Evolutionary conservation across 2,329 filamentous ascomycete species (phyloP).

Genomic region (Aspergillus ibericus): DNA sequence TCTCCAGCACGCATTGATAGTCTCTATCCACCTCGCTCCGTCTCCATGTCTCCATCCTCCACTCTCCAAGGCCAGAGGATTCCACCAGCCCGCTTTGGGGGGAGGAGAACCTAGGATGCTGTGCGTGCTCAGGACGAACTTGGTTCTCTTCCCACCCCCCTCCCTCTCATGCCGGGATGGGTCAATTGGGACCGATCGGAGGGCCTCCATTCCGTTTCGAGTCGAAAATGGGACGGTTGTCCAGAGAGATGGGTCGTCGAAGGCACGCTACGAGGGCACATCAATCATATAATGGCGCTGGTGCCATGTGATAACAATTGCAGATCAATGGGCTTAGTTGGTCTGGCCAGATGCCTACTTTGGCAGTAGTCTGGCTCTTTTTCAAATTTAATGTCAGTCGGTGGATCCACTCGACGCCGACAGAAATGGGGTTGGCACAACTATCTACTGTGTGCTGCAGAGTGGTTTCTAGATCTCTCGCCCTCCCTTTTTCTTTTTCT

Average conservation of each 20-base stretch:
- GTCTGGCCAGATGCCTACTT: constrained; percentile 2
- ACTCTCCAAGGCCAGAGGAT: not conserved
- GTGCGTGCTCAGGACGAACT: too few relatives aligned
- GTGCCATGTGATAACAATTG: not conserved
- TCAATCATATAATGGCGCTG: not conserved
- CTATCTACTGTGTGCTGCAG: not conserved
- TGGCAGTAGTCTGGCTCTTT: not conserved
- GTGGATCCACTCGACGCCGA: not conserved
- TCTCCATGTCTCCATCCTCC: not conserved
- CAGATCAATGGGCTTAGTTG: not conserved
- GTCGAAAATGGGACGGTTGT: not conserved
- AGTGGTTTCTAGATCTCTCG: not conserved
- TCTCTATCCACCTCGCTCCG: not conserved
- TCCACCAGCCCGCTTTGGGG: not conserved
- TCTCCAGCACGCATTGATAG: not conserved
- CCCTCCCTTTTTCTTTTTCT: not conserved
- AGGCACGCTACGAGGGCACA: not conserved
- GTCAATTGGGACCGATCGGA: not conserved
- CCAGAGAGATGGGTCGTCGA: not conserved
- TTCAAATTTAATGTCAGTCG: not conserved
- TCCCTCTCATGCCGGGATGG: not conserved
- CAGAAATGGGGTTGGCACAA: not conserved
- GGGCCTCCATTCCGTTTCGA: not conserved
- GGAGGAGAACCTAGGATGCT: too few relatives aligned
- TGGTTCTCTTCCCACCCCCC: too few relatives aligned